Conservation (phyloP, 2,329 filamentous ascomycete genomes). For the Xylariaceae sp. region DNA sequence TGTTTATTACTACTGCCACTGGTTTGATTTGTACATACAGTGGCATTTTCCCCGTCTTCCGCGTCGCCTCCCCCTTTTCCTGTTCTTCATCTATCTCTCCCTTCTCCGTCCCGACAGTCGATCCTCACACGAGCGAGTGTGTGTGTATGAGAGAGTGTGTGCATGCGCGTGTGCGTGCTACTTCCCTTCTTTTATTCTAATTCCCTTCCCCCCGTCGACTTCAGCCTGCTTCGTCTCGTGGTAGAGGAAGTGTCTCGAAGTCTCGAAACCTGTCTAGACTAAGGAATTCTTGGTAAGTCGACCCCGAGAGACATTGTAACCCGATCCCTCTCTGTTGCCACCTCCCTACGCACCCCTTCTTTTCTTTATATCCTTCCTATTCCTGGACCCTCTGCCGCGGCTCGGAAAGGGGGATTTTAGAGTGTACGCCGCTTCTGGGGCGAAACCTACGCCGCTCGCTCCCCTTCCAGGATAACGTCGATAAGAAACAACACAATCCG, state of each 20-base stretch:
- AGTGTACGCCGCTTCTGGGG: slow-evolving; percentile 13
- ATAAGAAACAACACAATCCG: no score
- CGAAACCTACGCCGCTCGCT: no score
- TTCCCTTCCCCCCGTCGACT: slow-evolving; percentile 8
- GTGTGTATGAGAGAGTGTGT: no score
- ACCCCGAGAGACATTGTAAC: slow-evolving; percentile 12
- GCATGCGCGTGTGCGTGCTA: slow-evolving; percentile 27
- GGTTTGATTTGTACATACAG: slow-evolving; percentile 15
- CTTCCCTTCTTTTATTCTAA: slow-evolving; percentile 28
- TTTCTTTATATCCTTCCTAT: background rate
- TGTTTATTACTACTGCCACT: slow-evolving; percentile 20
- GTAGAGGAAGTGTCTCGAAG: no score
- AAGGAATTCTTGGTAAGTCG: slow-evolving; percentile 20
- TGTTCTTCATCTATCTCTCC: slow-evolving; percentile 11
- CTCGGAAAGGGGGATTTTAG: slow-evolving; percentile 2
- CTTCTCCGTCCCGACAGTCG: slow-evolving; percentile 21
- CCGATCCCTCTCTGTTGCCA: slow-evolving; percentile 3
- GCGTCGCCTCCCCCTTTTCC: slow-evolving; percentile 26
- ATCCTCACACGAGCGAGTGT: slow-evolving; percentile 16
- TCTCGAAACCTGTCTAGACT: no score
- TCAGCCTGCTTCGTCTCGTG: slow-evolving; percentile 12
- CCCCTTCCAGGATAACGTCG: no score
- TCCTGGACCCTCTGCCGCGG: slow-evolving; percentile 1
- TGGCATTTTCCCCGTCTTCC: slow-evolving; percentile 25
- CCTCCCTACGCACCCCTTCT: slow-evolving; percentile 1